A percentile compares a stretch with the other conserved stretches of the same genome.
These are phyloP conservation scores for Orbilia quercus DNA, from an alignment of 2,329 filamentous ascomycete species.

Conservation along the genomic window DNA sequence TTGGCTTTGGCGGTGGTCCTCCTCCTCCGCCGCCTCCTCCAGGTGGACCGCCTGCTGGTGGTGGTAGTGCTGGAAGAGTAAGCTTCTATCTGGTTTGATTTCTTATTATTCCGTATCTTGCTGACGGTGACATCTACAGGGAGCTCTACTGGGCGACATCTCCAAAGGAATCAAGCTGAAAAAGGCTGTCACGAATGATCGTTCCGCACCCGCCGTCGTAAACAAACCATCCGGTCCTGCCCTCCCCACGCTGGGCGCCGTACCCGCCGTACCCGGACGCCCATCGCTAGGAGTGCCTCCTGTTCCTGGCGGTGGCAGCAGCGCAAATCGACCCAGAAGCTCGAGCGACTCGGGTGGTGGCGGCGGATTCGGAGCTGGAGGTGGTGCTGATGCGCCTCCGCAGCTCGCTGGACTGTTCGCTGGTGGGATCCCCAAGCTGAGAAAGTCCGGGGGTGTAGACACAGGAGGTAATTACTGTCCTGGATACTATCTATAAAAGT, in stretches of 20 bases:
- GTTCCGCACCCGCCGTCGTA: conserved; percentile 80
- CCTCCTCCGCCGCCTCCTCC: conserved; percentile 58
- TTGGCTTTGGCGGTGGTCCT: conserved; percentile 47
- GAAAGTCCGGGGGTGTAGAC: conserved; percentile 82
- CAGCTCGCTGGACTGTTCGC: conserved; percentile 90
- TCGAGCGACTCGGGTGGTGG: conserved; percentile 49
- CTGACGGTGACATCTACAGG: conserved; percentile 68
- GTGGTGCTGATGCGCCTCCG: conserved; percentile 72
- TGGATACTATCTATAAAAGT: background rate
- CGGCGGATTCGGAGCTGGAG: conserved; percentile 24
- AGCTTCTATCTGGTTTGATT: conserved; percentile 10
- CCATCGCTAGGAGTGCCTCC: conserved; percentile 39
- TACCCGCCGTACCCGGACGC: conserved; percentile 47
- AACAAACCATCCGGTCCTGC: conserved; percentile 66
- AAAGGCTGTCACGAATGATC: conserved; percentile 90
- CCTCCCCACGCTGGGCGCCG: conserved; percentile 18
- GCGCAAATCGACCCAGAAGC: conserved; percentile 45
- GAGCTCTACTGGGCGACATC: conserved; percentile 88
- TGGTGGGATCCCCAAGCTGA: conserved; percentile 93
- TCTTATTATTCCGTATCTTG: background rate
- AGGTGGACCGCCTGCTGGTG: conserved; percentile 50
- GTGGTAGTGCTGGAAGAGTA: conserved; percentile 49
- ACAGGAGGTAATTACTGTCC: conserved; percentile 69
- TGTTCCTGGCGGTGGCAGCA: conserved; percentile 41
- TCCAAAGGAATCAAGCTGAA: conserved; percentile 79